phyloP scores from a whole-genome alignment of 148 eudicot genomes.

The Rhododendron griersonianum region DNA sequence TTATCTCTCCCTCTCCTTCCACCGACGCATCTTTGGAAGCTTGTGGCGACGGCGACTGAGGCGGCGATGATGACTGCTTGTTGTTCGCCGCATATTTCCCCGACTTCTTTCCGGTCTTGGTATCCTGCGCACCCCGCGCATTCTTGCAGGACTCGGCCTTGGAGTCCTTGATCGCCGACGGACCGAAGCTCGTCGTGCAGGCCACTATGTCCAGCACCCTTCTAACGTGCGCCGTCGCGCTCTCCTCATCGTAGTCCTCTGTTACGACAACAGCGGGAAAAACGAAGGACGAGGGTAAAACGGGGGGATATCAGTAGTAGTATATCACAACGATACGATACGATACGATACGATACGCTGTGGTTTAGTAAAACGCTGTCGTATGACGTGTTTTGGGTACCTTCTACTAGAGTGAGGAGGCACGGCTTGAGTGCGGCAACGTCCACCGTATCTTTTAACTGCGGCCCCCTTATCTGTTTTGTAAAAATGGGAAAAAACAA shows the following conservation, averaged over 20 bases:
- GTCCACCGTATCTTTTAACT: conserved; percentile 80
- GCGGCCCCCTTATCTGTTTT: conserved; percentile 80
- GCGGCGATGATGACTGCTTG: conserved; percentile 21
- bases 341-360: too few relatives aligned
- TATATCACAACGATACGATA: not conserved
- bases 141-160: conserved; percentile 36
- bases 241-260: conserved; percentile 83
- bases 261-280: conserved; percentile 11
- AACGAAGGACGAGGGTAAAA: conserved; percentile 7
- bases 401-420: conserved; percentile 77
- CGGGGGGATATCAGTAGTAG: not conserved
- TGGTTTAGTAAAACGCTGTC: conserved; percentile 17
- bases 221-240: conserved; percentile 83
- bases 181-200: conserved; percentile 86
- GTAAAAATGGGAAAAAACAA: not conserved
- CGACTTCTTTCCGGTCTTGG: conserved; percentile 38
- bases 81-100: conserved; percentile 29
- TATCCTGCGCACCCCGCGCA: conserved; percentile 42
- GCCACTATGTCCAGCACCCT: conserved; percentile 88
- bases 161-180: conserved; percentile 38
- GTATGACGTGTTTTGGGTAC: conserved; percentile 25
- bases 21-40: conserved; percentile 51
- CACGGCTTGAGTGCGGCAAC: conserved; percentile 91
- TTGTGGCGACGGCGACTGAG: conserved; percentile 9
- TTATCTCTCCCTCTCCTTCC: conserved; percentile 85